Conservation (phyloP, 768 basidiomycete species). For the Suillus americanus region DNA sequence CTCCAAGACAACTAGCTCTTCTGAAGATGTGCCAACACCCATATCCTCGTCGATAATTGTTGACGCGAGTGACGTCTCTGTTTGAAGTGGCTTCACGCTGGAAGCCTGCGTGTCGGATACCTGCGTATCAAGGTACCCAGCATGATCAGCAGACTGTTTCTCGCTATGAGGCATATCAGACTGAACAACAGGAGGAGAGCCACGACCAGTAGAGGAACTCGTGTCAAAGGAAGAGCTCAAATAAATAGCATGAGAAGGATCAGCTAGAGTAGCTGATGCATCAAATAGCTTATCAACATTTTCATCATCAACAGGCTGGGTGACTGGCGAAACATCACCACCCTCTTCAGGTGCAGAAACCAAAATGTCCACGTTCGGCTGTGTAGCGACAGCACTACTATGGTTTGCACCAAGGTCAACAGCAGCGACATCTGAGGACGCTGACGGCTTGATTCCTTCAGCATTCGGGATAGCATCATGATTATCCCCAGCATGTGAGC, state of each 20-base stretch:
- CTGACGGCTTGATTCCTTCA: conserved; percentile 26
- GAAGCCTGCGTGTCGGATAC: conserved; percentile 23
- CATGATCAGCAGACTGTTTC: conserved; percentile 46
- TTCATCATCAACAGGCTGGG: conserved; percentile 22
- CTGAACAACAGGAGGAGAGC: conserved; percentile 42
- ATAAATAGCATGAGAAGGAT: conserved; percentile 34
- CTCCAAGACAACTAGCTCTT: conserved; percentile 21
- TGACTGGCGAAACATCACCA: conserved; percentile 18
- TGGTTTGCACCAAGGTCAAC: conserved; percentile 14
- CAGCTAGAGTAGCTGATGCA: conserved; percentile 23
- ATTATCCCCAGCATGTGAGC: conserved; percentile 19
- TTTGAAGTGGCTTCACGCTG: conserved; percentile 37
- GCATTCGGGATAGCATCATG: conserved; percentile 15
- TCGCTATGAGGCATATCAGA: conserved; percentile 35
- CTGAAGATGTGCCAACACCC: conserved; percentile 27
- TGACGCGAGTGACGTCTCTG: conserved; percentile 46
- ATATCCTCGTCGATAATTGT: conserved; percentile 51
- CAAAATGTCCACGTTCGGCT: conserved; percentile 21
- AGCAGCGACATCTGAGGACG: conserved; percentile 20
- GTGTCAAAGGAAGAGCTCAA: conserved; percentile 39
- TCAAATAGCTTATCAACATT: conserved; percentile 19
- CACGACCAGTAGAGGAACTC: conserved; percentile 48
- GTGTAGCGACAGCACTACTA: conserved; percentile 21
- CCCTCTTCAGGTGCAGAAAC: conserved; percentile 21
- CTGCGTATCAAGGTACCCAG: conserved; percentile 47